These are phyloP conservation scores for Massariosphaeria phaeospora DNA, from an alignment of 495 filamentous ascomycete genomes.

Conservation along the genomic window DNA sequence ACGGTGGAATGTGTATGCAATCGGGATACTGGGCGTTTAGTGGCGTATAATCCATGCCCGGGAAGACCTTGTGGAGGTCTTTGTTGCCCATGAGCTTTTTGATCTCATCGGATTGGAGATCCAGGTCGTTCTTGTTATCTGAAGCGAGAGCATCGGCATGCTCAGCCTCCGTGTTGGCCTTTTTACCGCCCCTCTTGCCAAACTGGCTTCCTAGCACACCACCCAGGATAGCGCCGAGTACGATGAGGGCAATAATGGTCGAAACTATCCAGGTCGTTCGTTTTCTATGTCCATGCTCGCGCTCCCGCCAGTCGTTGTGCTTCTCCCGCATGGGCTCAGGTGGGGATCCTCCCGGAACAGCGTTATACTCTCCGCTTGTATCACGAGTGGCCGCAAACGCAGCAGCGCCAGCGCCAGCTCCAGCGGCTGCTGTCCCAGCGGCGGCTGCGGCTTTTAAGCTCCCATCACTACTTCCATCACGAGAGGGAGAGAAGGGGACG, in stretches of 20 bases:
- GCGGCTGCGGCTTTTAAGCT: slow-evolving; percentile 40
- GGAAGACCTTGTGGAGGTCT: slow-evolving; percentile 86
- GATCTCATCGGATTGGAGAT: slow-evolving; percentile 73
- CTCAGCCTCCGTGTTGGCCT: background rate
- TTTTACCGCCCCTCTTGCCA: slow-evolving; percentile 26
- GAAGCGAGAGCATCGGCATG: slow-evolving; percentile 8
- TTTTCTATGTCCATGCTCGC: slow-evolving; percentile 58
- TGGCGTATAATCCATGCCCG: slow-evolving; percentile 95
- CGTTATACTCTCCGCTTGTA: slow-evolving; percentile 48
- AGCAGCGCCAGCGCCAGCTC: slow-evolving; percentile 37
- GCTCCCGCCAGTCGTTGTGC: slow-evolving; percentile 51
- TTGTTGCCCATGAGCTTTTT: slow-evolving; percentile 72
- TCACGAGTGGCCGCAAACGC: slow-evolving; percentile 40
- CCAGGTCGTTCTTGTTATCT: slow-evolving; percentile 60
- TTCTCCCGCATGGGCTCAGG: slow-evolving; percentile 45
- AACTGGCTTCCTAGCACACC: slow-evolving; percentile 72
- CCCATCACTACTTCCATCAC: slow-evolving; percentile 24
- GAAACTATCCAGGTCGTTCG: slow-evolving; percentile 67
- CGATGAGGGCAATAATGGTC: slow-evolving; percentile 53
- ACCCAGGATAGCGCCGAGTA: slow-evolving; percentile 57
- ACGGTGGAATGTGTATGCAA: slow-evolving; percentile 70
- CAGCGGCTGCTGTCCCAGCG: slow-evolving; percentile 53
- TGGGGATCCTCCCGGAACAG: slow-evolving; percentile 47
- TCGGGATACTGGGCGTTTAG: slow-evolving; percentile 85
- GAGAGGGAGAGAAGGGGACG: slow-evolving; percentile 45